phyloP scores from a whole-genome alignment of 768 basidiomycete species.

The Tricholoma bakamatsutake region DNA sequence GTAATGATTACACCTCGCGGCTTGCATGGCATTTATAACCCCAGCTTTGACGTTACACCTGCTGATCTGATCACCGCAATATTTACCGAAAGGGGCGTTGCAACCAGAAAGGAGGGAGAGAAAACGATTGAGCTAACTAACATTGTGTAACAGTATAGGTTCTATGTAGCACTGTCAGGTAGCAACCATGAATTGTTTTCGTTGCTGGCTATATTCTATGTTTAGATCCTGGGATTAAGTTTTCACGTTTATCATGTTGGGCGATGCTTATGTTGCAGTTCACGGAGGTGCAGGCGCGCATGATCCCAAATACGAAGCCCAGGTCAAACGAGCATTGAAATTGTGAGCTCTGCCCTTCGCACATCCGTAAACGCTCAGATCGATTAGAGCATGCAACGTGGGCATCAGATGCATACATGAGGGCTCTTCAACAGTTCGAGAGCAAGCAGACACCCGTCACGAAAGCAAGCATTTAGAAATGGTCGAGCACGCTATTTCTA shows the following conservation, averaged over 20 bases:
- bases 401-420: slow-evolving; percentile 23
- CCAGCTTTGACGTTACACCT: slow-evolving; percentile 95
- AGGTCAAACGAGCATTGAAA: slow-evolving; percentile 50
- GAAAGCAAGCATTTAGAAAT: slow-evolving; percentile 32
- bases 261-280: slow-evolving; percentile 45
- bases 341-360: slow-evolving; percentile 30
- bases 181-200: too few relatives aligned
- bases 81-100: slow-evolving; percentile 93
- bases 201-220: too few relatives aligned
- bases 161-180: too few relatives aligned
- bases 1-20: slow-evolving; percentile 78
- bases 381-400: slow-evolving; percentile 45
- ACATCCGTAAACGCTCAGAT: neutral
- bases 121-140: slow-evolving; percentile 56
- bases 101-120: slow-evolving; percentile 57
- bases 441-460: neutral
- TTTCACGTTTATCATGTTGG: neutral
- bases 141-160: too few relatives aligned
- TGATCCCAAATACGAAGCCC: slow-evolving; percentile 36
- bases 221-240: neutral
- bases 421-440: neutral
- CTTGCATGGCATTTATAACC: slow-evolving; percentile 75
- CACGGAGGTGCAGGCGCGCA: slow-evolving; percentile 82
- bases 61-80: slow-evolving; percentile 91
- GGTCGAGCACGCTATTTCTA: slow-evolving; percentile 47